Conservation (phyloP, 331 rosid genomes). For the Prunus yedoensis region DNA sequence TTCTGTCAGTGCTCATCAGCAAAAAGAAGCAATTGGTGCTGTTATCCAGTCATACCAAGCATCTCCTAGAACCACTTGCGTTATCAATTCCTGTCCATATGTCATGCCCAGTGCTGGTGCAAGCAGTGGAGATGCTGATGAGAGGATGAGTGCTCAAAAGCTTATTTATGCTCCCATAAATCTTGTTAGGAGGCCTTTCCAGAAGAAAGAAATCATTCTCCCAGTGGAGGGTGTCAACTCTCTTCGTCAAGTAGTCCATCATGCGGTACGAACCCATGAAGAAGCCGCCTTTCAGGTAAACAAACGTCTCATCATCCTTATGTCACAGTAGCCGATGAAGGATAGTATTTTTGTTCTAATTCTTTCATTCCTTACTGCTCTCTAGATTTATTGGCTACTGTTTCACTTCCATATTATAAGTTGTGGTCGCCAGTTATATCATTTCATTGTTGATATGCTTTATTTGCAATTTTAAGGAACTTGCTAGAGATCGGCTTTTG, state of each 20-base stretch:
- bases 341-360: too few relatives aligned
- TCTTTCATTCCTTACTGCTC: neutral
- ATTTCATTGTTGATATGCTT: neutral
- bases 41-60: conserved; percentile 75
- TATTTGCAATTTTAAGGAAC: conserved; percentile 49
- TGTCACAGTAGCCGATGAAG: neutral
- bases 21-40: conserved; percentile 72
- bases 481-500: conserved; percentile 66
- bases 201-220: conserved; percentile 71
- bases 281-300: conserved; percentile 82
- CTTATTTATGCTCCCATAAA: conserved; percentile 69
- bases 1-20: conserved; percentile 93
- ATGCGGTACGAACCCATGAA: conserved; percentile 57
- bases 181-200: conserved; percentile 73
- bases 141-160: conserved; percentile 52
- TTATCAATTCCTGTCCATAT: conserved; percentile 82
- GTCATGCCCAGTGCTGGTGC: conserved; percentile 73
- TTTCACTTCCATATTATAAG: neutral
- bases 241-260: conserved; percentile 66
- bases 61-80: conserved; percentile 60
- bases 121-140: conserved; percentile 42
- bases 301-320: conserved; percentile 12
- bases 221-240: conserved; percentile 81
- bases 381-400: neutral
- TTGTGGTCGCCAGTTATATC: neutral